Evolutionary conservation across 345 rosid species (phyloP).

Genomic region (Pelargonium nanum): DNA sequence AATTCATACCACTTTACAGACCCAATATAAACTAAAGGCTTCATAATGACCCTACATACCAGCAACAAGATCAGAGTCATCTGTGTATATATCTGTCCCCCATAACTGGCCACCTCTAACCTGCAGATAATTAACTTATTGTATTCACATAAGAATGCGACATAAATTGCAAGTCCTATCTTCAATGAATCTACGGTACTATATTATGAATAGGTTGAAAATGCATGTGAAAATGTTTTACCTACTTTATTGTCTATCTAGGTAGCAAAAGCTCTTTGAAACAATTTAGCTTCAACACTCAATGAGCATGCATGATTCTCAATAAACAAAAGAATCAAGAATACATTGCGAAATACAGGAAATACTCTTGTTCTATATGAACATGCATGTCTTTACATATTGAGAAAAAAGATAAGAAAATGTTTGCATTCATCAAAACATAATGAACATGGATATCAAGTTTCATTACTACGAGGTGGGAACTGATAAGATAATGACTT

Average conservation of each 20-base stretch:
- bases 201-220: not conserved
- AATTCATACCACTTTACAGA: no score
- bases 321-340: not conserved
- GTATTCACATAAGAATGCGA: constrained; percentile 3
- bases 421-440: no score
- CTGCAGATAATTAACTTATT: constrained; percentile 31
- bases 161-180: not conserved
- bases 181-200: not conserved
- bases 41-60: constrained; percentile 35
- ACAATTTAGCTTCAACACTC: no score
- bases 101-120: constrained; percentile 97
- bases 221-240: not conserved
- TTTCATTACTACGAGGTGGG: no score
- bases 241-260: not conserved
- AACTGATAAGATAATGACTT: no score
- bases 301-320: not conserved
- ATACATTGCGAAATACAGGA: not conserved
- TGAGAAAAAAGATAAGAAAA: no score
- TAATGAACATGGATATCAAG: no score
- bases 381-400: not conserved
- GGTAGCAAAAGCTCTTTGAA: no score
- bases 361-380: not conserved
- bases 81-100: constrained; percentile 97
- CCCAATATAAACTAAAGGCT: not conserved
- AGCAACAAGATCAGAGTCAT: constrained; percentile 98